Evolutionary conservation across 2,329 filamentous ascomycete genomes (phyloP), one percentile per base, ranked within the genome.

Genomic region (Nakataea oryzae): DNA sequence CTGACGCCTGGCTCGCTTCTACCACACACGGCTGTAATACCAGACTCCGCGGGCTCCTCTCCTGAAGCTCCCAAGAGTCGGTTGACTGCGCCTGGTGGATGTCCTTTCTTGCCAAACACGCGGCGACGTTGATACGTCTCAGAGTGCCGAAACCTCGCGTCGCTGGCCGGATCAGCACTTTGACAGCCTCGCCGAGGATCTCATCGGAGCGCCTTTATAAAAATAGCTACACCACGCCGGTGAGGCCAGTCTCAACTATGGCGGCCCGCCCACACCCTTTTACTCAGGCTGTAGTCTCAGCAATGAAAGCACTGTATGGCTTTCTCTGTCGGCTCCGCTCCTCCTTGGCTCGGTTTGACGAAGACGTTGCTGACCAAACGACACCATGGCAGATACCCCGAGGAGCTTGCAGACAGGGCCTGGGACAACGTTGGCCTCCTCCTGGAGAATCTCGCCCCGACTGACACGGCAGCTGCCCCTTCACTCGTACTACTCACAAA

Each of bases 361-460:
- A 27, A 24, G 14, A 27, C 24, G 14, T 28, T 50, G 41, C 41
- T 50, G 21, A 50, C 41, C 41, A n/a, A n/a, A 26, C 21, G 26
- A 50, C 24, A 54, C 12, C 24, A 50, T 2, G 56, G 9, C 59
- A 95, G 92, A 64, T 99, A 96, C 72, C 95, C 95, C 0, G 91
- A 96, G 71, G 86, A 86, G 64, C 80, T 97, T 55, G 95, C 95
- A 12, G 95, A 97, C 72, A 88, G 87, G 68, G 86, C 89, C 66
- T 99, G 93, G 83, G 95, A 99, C 73, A 99, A 99, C 71, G 96
- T 96, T n/a, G 95, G 95, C 59, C 82, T 97, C 61, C 81, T 96
- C 59, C 69, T 81, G 61, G 75, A 75, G 64, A 78, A 79, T 67
- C 58, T 62, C 57, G 69, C 26, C 1, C 62, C 73, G 29, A 60